Evolutionary conservation across 352 stramenopile genomes (phyloP).

Genomic region (Saprolegnia parasitica): DNA sequence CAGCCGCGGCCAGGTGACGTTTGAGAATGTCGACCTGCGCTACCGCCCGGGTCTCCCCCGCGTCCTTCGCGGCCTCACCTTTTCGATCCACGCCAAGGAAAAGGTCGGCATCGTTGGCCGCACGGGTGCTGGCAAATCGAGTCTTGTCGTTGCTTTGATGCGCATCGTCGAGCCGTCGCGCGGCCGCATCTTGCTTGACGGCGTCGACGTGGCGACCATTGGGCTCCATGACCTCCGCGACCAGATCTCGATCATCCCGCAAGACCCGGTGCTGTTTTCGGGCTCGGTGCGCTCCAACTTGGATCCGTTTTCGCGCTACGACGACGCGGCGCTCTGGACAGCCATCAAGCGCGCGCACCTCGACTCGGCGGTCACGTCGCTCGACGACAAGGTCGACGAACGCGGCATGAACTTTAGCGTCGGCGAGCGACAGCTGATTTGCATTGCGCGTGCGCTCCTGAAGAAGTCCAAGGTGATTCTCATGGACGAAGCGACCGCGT

Average conservation of each 20-base stretch:
- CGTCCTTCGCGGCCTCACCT: slow-evolving; percentile 27
- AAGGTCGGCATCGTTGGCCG: too few species aligned
- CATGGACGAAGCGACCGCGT: slow-evolving; percentile 87
- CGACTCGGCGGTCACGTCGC: background rate
- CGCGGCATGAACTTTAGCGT: slow-evolving; percentile 87
- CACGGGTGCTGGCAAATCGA: slow-evolving; percentile 67
- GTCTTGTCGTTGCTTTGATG: slow-evolving; percentile 65
- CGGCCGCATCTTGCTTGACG: slow-evolving; percentile 68
- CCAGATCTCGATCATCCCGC: slow-evolving; percentile 39
- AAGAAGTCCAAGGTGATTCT: slow-evolving; percentile 77
- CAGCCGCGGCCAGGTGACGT: slow-evolving; percentile 9
- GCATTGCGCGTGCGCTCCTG: slow-evolving; percentile 75
- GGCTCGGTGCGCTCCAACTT: slow-evolving; percentile 88
- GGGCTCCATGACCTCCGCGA: slow-evolving; percentile 9
- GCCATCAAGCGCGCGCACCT: slow-evolving; percentile 43
- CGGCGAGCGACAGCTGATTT: slow-evolving; percentile 84
- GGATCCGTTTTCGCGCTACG: slow-evolving; percentile 88
- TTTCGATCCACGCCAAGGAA: slow-evolving; percentile 32
- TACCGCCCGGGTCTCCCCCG: slow-evolving; percentile 54
- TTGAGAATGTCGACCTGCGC: slow-evolving; percentile 43
- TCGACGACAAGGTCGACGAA: slow-evolving; percentile 47
- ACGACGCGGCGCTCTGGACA: slow-evolving; percentile 83
- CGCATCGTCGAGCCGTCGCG: slow-evolving; percentile 60
- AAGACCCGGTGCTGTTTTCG: slow-evolving; percentile 77
- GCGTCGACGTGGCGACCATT: slow-evolving; percentile 42